Percentiles rank a stretch among this genome's conserved stretches.
These are phyloP conservation scores for Nakazawaea anatomiae DNA, from an alignment of 805 yeast genomes.

Conservation along the genomic window DNA sequence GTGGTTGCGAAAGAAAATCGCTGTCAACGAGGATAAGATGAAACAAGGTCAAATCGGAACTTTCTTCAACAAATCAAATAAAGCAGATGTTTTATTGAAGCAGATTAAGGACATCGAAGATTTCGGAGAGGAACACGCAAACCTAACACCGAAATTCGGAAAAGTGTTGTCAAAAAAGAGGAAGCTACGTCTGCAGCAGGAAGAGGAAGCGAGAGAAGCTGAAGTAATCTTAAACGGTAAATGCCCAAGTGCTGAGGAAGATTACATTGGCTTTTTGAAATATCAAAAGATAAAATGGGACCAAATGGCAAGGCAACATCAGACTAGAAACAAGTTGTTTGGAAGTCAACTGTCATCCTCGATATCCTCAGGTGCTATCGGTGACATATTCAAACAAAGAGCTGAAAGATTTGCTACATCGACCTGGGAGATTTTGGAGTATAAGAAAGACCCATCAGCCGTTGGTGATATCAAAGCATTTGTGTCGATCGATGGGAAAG, in stretches of 20 bases:
- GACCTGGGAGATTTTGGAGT: constrained; percentile 82
- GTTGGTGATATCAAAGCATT: constrained; percentile 79
- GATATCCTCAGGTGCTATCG: constrained; percentile 50
- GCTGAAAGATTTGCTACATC: constrained; percentile 75
- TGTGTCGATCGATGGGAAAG: constrained; percentile 60
- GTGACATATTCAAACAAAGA: constrained; percentile 65
- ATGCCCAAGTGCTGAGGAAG: constrained; percentile 63
- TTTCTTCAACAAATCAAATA: constrained; percentile 47
- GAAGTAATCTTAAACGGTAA: constrained; percentile 41
- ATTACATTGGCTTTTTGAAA: constrained; percentile 60
- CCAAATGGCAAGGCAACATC: constrained; percentile 63
- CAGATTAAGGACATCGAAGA: constrained; percentile 72
- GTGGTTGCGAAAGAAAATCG: constrained; percentile 73
- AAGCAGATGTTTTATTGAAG: constrained; percentile 29
- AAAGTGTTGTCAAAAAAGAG: constrained; percentile 45
- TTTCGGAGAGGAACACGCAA: constrained; percentile 34
- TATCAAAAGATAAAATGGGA: constrained; percentile 90
- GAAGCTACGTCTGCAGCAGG: constrained; percentile 22
- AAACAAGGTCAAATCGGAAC: constrained; percentile 63
- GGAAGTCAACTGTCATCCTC: constrained; percentile 49
- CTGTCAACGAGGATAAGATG: constrained; percentile 52
- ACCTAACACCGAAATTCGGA: constrained; percentile 30
- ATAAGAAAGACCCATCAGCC: constrained; percentile 42
- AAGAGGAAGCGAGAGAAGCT: constrained; percentile 23
- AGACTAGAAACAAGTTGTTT: constrained; percentile 69